Evolutionary conservation across 78 protist genomes (phyloP), one percentile per base, ranked within the genome.

Genomic region (Isochrysis galbana): DNA sequence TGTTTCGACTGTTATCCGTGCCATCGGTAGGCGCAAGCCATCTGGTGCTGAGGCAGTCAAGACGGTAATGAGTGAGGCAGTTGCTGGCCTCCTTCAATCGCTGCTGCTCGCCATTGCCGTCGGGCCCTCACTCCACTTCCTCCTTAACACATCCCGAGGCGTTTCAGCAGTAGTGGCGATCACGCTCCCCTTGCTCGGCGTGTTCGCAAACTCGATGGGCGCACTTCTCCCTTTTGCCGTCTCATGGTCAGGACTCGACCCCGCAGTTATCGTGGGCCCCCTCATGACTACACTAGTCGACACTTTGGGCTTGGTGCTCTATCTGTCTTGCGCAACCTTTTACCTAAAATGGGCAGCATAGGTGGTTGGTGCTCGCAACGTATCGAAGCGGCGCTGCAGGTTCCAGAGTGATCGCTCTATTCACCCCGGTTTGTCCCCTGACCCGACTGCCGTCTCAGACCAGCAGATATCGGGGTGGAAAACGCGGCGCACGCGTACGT

Each of bases 211-310:
- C 46, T 22, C 29, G 19, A 4, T 39, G n/a, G 84, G 47, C 46
- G 3, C 84, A 7, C 14, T 26, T 26, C 84, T 77, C 10, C 44
- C 84, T 5, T 77, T 77, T 46, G 17, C 22, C 25, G 46, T 77
- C 84, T 22, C 44, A 4, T 77, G 46, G 47, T 2, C 23, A 1
- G 84, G 84, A 5, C 7, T 23, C 25, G 84, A 77, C 46, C 84
- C 84, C 0, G 84, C 84, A 17, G 84, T 77, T 41, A 77, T 77
- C 46, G 84, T 77, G n/a, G 84, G 84, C 34, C 84, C 84, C 14
- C 84, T 77, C 21, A 77, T 77, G 84, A 77, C 84, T 25, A 77
- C 84, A 17, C 3, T 11, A 0, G 44, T 36, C 46, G 84, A 77
- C 46, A 77, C 47, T 17, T 22, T 77, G 29, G 84, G 84, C n/a